A percentile compares a stretch with the other conserved stretches of the same genome.
These are phyloP conservation scores for Avena sativa DNA, from an alignment of 176 grass and related monocot species.

Conservation along the genomic window DNA sequence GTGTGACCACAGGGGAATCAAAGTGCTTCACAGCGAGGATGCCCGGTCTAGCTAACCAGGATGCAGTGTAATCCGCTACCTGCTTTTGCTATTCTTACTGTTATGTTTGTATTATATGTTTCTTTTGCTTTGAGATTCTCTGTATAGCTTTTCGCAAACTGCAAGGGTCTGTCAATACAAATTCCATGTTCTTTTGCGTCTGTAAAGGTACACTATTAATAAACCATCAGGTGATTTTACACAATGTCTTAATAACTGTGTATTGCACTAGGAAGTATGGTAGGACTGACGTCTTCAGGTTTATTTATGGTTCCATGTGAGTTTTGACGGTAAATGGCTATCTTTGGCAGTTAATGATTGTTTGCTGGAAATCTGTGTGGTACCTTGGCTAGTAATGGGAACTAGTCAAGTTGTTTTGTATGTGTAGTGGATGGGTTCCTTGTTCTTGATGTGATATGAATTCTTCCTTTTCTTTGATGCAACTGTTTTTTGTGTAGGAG, in stretches of 20 bases:
- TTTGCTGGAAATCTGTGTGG: not conserved
- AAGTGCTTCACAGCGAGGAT: constrained; percentile 49
- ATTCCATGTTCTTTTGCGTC: constrained; percentile 13
- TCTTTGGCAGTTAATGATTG: not conserved
- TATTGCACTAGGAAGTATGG: not conserved
- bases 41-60: constrained; percentile 61
- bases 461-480: constrained; percentile 21
- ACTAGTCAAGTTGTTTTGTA: constrained; percentile 11
- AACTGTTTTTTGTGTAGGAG: constrained; percentile 46
- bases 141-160: not conserved
- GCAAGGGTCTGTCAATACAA: constrained; percentile 1
- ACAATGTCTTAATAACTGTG: not conserved
- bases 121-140: not conserved
- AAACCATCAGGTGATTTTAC: not conserved
- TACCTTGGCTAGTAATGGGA: constrained; percentile 16
- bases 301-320: not conserved
- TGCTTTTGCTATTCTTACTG: constrained; percentile 9
- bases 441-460: not conserved
- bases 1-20: not conserved
- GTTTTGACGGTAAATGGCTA: not conserved
- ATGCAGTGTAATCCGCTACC: constrained; percentile 48
- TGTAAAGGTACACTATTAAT: not conserved
- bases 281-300: not conserved
- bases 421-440: constrained; percentile 12
- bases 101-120: constrained; percentile 27